Base-by-base conservation (phyloP, 306 rosid species). In the Vachellia pachyceras region DNA sequence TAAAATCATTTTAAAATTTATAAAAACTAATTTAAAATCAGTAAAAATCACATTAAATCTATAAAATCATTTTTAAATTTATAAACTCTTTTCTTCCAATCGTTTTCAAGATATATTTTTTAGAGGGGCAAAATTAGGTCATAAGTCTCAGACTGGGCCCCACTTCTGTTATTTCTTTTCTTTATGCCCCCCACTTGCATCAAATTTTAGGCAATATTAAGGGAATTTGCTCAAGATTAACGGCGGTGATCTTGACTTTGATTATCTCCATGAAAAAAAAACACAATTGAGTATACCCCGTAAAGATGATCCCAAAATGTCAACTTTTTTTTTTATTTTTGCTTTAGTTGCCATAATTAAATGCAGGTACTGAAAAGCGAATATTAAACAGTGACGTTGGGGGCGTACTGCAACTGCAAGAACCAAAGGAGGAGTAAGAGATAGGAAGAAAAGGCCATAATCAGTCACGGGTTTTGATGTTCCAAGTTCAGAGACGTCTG, bases 391-490 rank as follows among this genome's bases (percentile, higher is more conserved):
- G 73, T 69, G 36, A 42, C 37, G 54, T n/a, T 10, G 29, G 12
- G 5, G 50, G n/a, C 33, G 33, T 39, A n/a, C n/a, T n/a, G 6
- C 6, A 49, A 41, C 75, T 13, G 18, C n/a, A 46, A 52, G 23
- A 18, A 5, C n/a, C 20, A 18, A 29, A 29, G 33, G 33, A 29
- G 33, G 33, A 47, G 54, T n/a, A 52, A n/a, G 5, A 10, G 5
- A 35, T 2, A 18, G 60, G 6, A 7, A 8, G 60, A 54, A 54
- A 54, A 7, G 7, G 25, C 25, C 60, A 47, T 74, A 25, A 11
- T 5, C 23, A 35, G 46, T 33, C 77, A 72, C 77, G 77, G 64
- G 44, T 35, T 42, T 29, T 75, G 65, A 44, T 42, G 58, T 11
- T 15, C 4, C 7, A 1, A 55, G 29, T 55, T 55, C 33, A 50